Percentiles rank a stretch among this genome's conserved stretches.
phyloP scores from a whole-genome alignment of 148 eudicot species.

The Camellia sinensis region DNA sequence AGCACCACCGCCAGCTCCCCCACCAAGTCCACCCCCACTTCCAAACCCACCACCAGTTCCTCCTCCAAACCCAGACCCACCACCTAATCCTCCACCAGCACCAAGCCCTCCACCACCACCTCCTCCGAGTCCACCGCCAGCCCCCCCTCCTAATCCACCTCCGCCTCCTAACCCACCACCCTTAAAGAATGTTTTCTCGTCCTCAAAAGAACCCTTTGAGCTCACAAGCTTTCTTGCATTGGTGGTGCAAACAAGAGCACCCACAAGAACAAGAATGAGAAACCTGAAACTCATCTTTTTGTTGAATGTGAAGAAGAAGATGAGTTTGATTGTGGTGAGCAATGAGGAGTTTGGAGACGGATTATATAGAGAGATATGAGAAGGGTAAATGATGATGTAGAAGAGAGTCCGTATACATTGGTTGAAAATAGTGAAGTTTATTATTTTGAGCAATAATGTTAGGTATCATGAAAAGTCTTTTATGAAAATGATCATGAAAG shows the following conservation, averaged over 20 bases:
- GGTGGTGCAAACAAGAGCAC: constrained; percentile 17
- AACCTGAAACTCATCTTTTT: constrained; percentile 10
- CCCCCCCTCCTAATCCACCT: background rate
- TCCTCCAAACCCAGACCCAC: background rate
- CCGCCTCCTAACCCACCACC: background rate
- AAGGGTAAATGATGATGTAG: background rate
- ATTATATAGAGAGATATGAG: background rate
- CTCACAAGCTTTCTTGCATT: constrained; percentile 21
- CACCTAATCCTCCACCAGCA: constrained; percentile 12
- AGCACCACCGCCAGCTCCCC: constrained; percentile 8
- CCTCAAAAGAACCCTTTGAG: background rate
- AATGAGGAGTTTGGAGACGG: background rate
- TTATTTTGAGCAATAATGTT: too few relatives aligned
- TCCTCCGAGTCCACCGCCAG: constrained; percentile 11
- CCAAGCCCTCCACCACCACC: constrained; percentile 20
- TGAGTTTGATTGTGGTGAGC: background rate
- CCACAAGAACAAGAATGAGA: constrained; percentile 19
- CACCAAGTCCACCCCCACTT: constrained; percentile 6
- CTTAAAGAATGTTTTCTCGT: constrained; percentile 6
- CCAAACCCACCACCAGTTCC: constrained; percentile 12
- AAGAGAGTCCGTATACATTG: too few relatives aligned
- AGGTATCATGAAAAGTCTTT: too few relatives aligned
- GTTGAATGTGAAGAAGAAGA: background rate
- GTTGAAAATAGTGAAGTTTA: too few relatives aligned
- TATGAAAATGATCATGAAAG: too few relatives aligned